Evolutionary conservation across 1,139 yeast species (phyloP), one percentile per base, ranked within the genome.

Genomic region (Nadsonia commutata): DNA sequence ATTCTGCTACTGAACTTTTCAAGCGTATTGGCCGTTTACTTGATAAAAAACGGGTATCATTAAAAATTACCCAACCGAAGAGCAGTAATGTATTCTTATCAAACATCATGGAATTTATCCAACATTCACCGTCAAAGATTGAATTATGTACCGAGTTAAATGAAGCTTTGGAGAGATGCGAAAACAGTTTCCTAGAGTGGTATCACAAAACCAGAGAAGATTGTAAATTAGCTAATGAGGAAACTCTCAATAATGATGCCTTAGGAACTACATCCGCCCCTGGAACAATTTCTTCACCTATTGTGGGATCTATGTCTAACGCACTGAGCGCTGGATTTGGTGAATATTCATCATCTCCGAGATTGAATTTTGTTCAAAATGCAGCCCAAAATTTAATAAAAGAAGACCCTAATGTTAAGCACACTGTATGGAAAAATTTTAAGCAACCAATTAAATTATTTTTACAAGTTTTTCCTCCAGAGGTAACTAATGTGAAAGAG

Each of bases 1-100:
- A 83, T 55, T 82, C 95, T 36, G 97, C 97, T 0, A 95, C 96
- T 5, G 98, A 90, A 61, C 95, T 97, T 0, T 84, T 90, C 59
- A 77, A 88, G 52, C 70, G 96, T 52, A 81, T 93, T 50, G 77
- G 84, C 57, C 80, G 94, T 50, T 71, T 85, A 52, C 67, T 86
- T 18, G 76, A 75, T 48, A 79, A 81, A 20, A 80, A 76, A 51
- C 33, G 33, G 5, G 33, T 27, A 4, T 27, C 33, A 8, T 16
- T 27, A 4, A 27, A 27, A 9, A 27, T 27, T 3, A 27, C 33
- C 33, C 33, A 27, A 27, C 33, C 33, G 9, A 27, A 27, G 33
- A 9, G 5, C 13, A 9, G 4, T 9, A 70, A 70, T 43, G 81
- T 93, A 19, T 81, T 74, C 51, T 65, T 90, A 57, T 72, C 88